These are phyloP conservation scores for Penicillium silybi DNA, from an alignment of 495 filamentous ascomycete species.

Conservation along the genomic window DNA sequence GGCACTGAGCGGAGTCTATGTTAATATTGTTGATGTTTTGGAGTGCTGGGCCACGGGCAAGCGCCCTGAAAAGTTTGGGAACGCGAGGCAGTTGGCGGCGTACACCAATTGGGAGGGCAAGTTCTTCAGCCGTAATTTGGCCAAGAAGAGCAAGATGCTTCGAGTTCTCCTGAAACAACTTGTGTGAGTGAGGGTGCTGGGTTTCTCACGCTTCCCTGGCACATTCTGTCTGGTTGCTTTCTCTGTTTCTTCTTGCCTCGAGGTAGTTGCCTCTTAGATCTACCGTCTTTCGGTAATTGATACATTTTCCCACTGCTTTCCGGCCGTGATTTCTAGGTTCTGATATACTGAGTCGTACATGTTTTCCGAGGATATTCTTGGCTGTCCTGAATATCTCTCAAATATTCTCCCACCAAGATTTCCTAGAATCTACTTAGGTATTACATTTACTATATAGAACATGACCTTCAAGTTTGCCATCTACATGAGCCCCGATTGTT, in stretches of 20 bases:
- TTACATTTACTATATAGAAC: too few relatives aligned
- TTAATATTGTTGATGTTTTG: constrained; percentile 53
- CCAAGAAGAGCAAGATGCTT: constrained; percentile 39
- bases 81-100: constrained; percentile 22
- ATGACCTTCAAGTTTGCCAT: too few relatives aligned
- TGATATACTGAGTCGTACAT: too few relatives aligned
- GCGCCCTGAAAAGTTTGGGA: constrained; percentile 28
- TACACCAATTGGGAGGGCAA: constrained; percentile 34
- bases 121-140: constrained; percentile 29
- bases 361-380: too few relatives aligned
- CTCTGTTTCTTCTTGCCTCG: too few relatives aligned
- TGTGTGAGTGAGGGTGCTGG: background rate
- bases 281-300: background rate
- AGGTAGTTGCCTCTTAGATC: background rate
- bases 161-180: constrained; percentile 34
- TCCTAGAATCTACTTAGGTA: too few relatives aligned
- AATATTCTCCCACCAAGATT: too few relatives aligned
- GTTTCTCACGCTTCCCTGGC: too few relatives aligned
- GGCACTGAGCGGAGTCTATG: constrained; percentile 28
- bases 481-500: too few relatives aligned
- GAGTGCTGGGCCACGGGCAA: constrained; percentile 33
- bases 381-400: too few relatives aligned
- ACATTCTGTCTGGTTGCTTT: too few relatives aligned
- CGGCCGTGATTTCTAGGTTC: too few relatives aligned
- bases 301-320: background rate